Percentiles rank a stretch among this genome's conserved stretches.
phyloP scores from a whole-genome alignment of 805 yeast species.

The Blastobotrys terrestris region DNA sequence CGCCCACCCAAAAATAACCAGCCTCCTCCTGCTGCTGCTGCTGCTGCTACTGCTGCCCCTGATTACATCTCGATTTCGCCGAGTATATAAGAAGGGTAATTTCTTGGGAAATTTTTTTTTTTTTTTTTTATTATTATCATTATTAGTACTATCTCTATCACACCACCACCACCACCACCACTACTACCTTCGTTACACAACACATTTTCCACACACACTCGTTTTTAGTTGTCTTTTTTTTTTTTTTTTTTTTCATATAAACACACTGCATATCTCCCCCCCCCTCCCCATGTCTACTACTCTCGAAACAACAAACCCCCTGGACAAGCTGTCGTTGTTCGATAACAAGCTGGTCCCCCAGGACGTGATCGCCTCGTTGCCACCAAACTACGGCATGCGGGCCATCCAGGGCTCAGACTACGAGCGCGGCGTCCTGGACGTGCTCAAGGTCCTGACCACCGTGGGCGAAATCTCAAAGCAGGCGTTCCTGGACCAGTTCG shows the following conservation, averaged over 20 bases:
- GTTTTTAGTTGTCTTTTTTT: background rate
- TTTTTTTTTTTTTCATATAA: too few species aligned
- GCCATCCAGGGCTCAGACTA: conserved; percentile 51
- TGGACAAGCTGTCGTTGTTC: conserved; percentile 16
- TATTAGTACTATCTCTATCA: too few species aligned
- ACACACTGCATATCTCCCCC: background rate
- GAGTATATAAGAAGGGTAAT: too few species aligned
- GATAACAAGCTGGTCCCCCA: conserved; percentile 24
- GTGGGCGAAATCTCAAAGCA: conserved; percentile 64
- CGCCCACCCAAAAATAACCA: background rate
- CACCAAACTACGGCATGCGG: conserved; percentile 67
- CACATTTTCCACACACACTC: background rate
- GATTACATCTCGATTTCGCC: too few species aligned
- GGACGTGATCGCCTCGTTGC: conserved; percentile 29
- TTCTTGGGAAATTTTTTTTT: background rate
- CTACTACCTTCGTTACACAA: too few species aligned
- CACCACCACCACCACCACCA: too few species aligned
- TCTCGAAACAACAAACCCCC: conserved; percentile 2
- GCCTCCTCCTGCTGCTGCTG: too few species aligned
- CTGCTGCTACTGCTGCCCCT: too few species aligned
- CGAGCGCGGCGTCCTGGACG: conserved; percentile 53
- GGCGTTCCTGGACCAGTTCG: conserved; percentile 46
- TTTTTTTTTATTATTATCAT: background rate
- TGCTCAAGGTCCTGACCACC: conserved; percentile 64
- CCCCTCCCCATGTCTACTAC: conserved; percentile 3